Percentiles rank a stretch among this genome's conserved stretches.
Conservation (phyloP, 768 basidiomycete genomes). For the Tulasnella calospora region DNA sequence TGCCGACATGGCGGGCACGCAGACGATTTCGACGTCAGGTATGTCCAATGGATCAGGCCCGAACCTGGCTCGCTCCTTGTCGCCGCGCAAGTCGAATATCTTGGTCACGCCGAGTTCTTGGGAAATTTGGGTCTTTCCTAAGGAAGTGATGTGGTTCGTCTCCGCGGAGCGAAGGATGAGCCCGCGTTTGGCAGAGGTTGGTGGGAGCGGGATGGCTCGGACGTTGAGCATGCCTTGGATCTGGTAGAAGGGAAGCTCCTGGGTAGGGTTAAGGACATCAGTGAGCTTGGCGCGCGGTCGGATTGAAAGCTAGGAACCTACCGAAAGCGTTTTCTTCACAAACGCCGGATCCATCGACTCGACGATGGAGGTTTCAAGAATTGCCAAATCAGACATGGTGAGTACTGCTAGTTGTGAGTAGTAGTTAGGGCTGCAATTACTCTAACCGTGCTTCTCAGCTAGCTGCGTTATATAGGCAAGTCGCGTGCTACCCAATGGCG, state of each 20-base stretch:
- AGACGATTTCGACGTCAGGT: conserved; percentile 48
- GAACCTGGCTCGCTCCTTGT: conserved; percentile 73
- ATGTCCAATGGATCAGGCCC: conserved; percentile 55
- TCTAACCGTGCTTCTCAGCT: neutral
- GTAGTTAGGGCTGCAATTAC: neutral
- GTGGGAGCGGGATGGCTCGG: neutral
- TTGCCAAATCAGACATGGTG: neutral
- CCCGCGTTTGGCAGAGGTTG: neutral
- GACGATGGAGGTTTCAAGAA: neutral
- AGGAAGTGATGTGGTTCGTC: conserved; percentile 56
- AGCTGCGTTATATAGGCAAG: neutral
- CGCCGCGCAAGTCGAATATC: conserved; percentile 74
- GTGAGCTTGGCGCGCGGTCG: too few relatives aligned
- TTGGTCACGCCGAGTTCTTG: conserved; percentile 58
- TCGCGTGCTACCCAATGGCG: neutral
- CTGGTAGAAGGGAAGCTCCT: conserved; percentile 7
- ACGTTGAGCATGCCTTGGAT: conserved; percentile 9
- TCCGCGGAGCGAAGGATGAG: conserved; percentile 65
- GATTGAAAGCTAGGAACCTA: neutral
- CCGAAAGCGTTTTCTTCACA: conserved; percentile 11
- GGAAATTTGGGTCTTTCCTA: conserved; percentile 50
- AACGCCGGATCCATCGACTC: neutral
- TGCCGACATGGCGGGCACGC: conserved; percentile 1
- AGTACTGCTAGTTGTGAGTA: neutral
- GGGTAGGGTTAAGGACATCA: neutral